Conservation (phyloP, 768 basidiomycete genomes). For the Mrakia frigida region DNA sequence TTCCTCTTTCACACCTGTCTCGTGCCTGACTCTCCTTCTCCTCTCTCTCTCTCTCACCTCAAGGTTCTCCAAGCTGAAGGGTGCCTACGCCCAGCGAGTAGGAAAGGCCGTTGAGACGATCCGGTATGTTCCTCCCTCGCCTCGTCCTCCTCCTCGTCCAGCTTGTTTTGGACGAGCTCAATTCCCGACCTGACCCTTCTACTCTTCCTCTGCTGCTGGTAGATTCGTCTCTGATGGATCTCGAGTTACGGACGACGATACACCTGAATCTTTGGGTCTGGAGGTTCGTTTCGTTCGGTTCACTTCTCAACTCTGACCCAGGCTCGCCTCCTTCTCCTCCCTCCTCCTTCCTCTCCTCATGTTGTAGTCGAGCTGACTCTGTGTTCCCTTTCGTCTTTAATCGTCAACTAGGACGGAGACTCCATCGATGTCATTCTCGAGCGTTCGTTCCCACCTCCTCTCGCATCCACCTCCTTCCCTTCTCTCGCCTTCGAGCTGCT, state of each 20-base stretch:
- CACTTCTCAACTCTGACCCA: too few relatives aligned
- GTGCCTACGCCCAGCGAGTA: slow-evolving; percentile 24
- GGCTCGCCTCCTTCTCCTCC: not conserved
- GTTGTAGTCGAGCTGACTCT: not conserved
- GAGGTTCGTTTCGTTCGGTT: not conserved
- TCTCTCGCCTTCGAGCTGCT: not conserved
- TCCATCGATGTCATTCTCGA: slow-evolving; percentile 27
- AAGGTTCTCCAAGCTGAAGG: slow-evolving; percentile 27
- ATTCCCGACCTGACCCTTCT: not conserved
- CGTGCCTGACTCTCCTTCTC: not conserved
- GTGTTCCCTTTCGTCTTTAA: not conserved
- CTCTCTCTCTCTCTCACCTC: not conserved
- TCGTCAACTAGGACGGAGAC: slow-evolving; percentile 10
- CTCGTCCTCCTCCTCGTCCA: not conserved
- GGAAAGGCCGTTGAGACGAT: slow-evolving; percentile 29
- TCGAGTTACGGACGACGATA: slow-evolving; percentile 22
- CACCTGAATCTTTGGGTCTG: slow-evolving; percentile 6
- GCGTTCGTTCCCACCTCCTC: not conserved
- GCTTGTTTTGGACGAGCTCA: not conserved
- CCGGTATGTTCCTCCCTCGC: slow-evolving; percentile 1
- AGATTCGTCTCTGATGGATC: slow-evolving; percentile 26
- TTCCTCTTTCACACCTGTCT: not conserved
- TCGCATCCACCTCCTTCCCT: not conserved
- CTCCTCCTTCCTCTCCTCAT: not conserved
- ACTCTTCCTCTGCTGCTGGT: too few relatives aligned